Conservation (phyloP, 179 eudicot genomes). For the Silene noctiflora region DNA sequence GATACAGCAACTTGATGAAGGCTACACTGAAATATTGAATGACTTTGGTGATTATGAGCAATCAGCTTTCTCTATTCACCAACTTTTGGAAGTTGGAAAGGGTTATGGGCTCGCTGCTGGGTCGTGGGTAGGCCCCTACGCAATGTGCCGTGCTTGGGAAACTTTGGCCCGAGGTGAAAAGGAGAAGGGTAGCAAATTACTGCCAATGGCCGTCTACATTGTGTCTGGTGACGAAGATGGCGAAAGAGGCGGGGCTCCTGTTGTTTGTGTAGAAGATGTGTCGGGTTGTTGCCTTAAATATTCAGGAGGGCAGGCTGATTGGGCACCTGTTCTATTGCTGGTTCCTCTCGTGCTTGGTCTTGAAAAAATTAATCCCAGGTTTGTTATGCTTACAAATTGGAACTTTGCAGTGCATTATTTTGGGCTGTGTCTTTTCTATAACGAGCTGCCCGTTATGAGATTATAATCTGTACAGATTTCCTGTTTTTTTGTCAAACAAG, state of each 20-base stretch:
- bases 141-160: constrained; percentile 97
- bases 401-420: background rate
- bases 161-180: constrained; percentile 49
- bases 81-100: constrained; percentile 78
- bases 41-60: constrained; percentile 78
- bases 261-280: constrained; percentile 83
- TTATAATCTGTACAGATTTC: background rate
- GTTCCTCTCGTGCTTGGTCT: constrained; percentile 98
- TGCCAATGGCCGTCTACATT: constrained; percentile 75
- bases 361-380: constrained; percentile 94
- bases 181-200: constrained; percentile 31
- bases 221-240: constrained; percentile 99
- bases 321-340: constrained; percentile 75
- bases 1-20: constrained; percentile 66
- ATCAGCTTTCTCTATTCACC: constrained; percentile 76
- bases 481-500: background rate
- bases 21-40: constrained; percentile 65
- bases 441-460: background rate
- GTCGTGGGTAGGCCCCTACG: constrained; percentile 98
- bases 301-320: constrained; percentile 54
- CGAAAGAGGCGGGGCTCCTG: constrained; percentile 98
- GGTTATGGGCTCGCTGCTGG: constrained; percentile 89
- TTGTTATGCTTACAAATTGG: constrained; percentile 16
- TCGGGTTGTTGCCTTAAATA: constrained; percentile 53
- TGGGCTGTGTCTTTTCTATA: background rate